phyloP scores from a whole-genome alignment of 495 filamentous ascomycete species.

The Aspergillus hancockii region DNA sequence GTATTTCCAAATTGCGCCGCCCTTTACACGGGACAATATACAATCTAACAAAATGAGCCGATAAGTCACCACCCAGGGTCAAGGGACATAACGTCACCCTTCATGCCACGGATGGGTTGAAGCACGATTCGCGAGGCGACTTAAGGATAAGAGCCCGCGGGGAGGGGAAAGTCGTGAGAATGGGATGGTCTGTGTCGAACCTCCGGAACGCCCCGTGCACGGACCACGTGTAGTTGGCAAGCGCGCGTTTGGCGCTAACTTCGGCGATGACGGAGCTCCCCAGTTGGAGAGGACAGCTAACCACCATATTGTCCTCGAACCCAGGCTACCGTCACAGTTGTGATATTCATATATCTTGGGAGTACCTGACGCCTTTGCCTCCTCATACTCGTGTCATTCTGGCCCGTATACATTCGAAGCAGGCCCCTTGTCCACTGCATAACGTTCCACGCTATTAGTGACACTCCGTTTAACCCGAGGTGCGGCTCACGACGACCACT shows the following conservation, averaged over 20 bases:
- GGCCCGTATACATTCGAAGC: too few species aligned
- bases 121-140: constrained; percentile 13
- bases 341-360: too few species aligned
- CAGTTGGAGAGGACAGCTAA: constrained; percentile 9
- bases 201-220: constrained; percentile 11
- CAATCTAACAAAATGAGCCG: constrained; percentile 9
- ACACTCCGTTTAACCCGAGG: not conserved
- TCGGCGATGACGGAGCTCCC: constrained; percentile 25
- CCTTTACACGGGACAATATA: not conserved
- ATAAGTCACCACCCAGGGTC: constrained; percentile 13
- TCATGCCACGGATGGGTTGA: constrained; percentile 19
- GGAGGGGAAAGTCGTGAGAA: constrained; percentile 9
- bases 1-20: constrained; percentile 8
- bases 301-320: too few species aligned
- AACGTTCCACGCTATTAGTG: too few species aligned
- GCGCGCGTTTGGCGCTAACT: constrained; percentile 22
- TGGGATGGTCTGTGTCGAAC: not conserved
- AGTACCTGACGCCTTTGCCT: too few species aligned
- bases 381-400: too few species aligned
- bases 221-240: constrained; percentile 13
- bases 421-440: too few species aligned
- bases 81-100: constrained; percentile 8
- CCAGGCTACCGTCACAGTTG: too few species aligned
- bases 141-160: constrained; percentile 19
- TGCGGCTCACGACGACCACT: not conserved